Evolutionary conservation across 352 stramenopile species (phyloP), one percentile per base, ranked within the genome.

Genomic region (Phytophthora kernoviae): DNA sequence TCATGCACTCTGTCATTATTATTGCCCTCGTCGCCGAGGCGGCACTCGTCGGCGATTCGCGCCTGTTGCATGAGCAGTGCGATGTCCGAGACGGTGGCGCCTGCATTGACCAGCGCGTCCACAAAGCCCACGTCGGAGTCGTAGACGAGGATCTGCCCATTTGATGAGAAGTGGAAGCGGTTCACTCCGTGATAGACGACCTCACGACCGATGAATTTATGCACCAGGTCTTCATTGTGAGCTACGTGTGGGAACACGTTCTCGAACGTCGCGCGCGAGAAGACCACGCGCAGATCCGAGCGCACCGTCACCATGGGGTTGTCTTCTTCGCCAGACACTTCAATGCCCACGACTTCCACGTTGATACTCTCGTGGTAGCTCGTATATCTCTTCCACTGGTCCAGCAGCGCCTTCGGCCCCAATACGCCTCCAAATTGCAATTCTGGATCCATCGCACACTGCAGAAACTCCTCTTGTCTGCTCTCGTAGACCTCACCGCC

Each of bases 161-260:
- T 51, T 1, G 62, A 15, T 6, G 65, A 70, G 44, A 88, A 91
- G 18, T 84, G 55, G 53, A 88, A 80, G 22, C 67, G 69, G 54
- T 87, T 91, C 21, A 82, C 54, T 11, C 70, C 69, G 1, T 61
- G 57, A 39, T 88, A 88, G 9, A 66, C 66, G 21, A 91, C 64
- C 14, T 83, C 57, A 12, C 64, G 69, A 10, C 80, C 81, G 4
- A 87, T 46, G 21, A 87, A 70, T 34, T 68, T 73, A 18, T 58
- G 36, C 15, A 81, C 42, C 22, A 86, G 24, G n/a, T 73, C 67
- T 42, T 83, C 65, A 48, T 90, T 77, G 44, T 75, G n/a, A 0
- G 65, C 62, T 21, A 78, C 71, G 27, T 91, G 82, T n/a, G 81
- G 82, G 53, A 89, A 91, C 15, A 91, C 57, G 32, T 82, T 24